phyloP scores from a whole-genome alignment of 495 filamentous ascomycete species.

The Neurospora sp. region DNA sequence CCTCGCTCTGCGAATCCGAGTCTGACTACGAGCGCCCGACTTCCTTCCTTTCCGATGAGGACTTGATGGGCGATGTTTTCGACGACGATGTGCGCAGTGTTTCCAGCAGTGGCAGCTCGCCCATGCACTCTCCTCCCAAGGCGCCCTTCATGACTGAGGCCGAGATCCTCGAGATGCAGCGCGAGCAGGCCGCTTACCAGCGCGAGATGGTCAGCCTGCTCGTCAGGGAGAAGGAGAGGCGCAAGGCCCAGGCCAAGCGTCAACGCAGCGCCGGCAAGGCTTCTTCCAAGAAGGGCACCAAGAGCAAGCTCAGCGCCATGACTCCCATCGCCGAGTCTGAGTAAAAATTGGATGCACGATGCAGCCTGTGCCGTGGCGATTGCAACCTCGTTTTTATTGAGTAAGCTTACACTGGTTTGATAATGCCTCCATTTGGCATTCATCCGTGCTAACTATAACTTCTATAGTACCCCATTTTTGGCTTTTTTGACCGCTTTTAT shows the following conservation, averaged over 20 bases:
- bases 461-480: background rate
- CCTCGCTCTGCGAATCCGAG: constrained; percentile 31
- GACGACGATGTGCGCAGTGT: constrained; percentile 37
- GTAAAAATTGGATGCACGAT: constrained; percentile 7
- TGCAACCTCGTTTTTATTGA: background rate
- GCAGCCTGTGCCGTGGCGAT: constrained; percentile 1
- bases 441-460: background rate
- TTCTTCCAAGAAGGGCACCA: constrained; percentile 32
- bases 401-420: constrained; percentile 5
- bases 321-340: constrained; percentile 39
- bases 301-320: constrained; percentile 36
- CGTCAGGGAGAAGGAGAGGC: constrained; percentile 38
- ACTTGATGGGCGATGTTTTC: constrained; percentile 28
- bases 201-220: constrained; percentile 34
- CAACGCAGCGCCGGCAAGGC: constrained; percentile 19
- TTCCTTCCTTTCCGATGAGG: constrained; percentile 42
- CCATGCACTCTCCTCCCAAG: constrained; percentile 20
- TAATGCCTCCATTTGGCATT: background rate
- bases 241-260: constrained; percentile 24
- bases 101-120: constrained; percentile 37
- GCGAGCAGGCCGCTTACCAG: constrained; percentile 34
- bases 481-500: background rate
- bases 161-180: constrained; percentile 34
- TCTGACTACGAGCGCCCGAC: constrained; percentile 31
- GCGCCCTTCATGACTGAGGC: constrained; percentile 20